Conservation (phyloP, 129 eudicot species). For the Flaveria linearis region DNA sequence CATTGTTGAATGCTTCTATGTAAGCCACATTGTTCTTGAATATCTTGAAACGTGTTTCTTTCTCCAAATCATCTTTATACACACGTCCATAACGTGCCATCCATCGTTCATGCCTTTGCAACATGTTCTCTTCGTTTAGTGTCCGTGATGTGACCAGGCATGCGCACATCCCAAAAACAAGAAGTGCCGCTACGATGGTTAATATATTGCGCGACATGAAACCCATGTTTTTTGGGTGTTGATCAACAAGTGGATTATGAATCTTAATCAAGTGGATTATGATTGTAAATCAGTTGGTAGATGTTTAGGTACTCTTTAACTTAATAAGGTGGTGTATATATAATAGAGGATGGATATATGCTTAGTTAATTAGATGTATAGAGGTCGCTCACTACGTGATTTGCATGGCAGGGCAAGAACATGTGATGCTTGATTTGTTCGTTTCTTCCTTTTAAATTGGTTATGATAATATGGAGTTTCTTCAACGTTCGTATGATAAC, state of each 20-base stretch:
- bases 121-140: neutral
- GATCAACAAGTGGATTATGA: neutral
- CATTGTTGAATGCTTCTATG: slow-evolving; percentile 29
- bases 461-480: neutral
- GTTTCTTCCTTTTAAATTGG: neutral
- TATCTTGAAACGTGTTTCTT: slow-evolving; percentile 64
- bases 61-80: slow-evolving; percentile 35
- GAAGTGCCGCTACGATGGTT: neutral
- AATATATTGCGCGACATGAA: neutral
- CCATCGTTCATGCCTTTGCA: neutral
- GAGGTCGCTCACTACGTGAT: neutral
- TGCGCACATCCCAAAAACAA: slow-evolving; percentile 10
- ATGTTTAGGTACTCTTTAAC: neutral
- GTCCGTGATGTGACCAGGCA: neutral
- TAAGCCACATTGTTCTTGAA: slow-evolving; percentile 52
- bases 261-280: neutral
- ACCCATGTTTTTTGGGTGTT: neutral
- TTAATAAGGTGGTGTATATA: neutral
- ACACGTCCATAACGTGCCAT: neutral
- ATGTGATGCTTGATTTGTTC: neutral
- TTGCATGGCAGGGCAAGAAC: neutral
- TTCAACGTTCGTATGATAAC: neutral
- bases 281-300: neutral
- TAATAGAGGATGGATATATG: neutral
- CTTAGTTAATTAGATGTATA: neutral